Base-by-base conservation (phyloP, 306 rosid species). In the Vigna reflexopilosa region DNA sequence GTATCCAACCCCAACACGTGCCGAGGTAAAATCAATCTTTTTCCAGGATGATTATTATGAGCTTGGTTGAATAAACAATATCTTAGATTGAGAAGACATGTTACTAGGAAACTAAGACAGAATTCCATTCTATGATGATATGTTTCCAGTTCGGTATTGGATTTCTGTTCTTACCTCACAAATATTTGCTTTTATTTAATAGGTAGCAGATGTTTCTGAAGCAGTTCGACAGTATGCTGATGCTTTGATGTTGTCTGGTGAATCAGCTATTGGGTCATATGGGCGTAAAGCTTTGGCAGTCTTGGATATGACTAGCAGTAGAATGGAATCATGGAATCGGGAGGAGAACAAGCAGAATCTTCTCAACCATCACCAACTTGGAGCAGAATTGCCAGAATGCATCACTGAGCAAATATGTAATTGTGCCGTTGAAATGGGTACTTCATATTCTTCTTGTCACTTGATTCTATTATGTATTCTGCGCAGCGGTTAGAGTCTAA, bases 201-300 rank as follows among this genome's bases (percentile, higher is more conserved):
- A 93, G 98, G 97, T 94, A 83, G 98, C 97, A 42, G 97, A 94
- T 85, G 86, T 94, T 85, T 94, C 98, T 17, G 96, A 94, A 83
- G 98, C 91, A 40, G 94, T 91, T 52, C 82, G 94, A 49, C 98
- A 91, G 76, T 88, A 85, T 66, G 96, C 97, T 2, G 97, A 94
- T 68, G 98, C 94, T 54, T 86, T 94, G 87, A 94, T 91, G 98
- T 81, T 94, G 68, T 89, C 90, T 17, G 96, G 96, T 3, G 98
- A 94, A 84, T 91, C 98, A 62, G 97, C 98, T 36, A 91, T 94
- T 71, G 97, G 98, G 56, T 84, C 79, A 73, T 85, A 68, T 62
- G 96, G 94, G 61, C 88, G 80, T 64, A 94, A 94, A 83, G 96
- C 98, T 74, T 86, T 94, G 42, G 77, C 96, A 14, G 94, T 94